Evolutionary conservation across 805 yeast species (phyloP), one percentile per base, ranked within the genome.

Genomic region (Metschnikowia santaceciliae): DNA sequence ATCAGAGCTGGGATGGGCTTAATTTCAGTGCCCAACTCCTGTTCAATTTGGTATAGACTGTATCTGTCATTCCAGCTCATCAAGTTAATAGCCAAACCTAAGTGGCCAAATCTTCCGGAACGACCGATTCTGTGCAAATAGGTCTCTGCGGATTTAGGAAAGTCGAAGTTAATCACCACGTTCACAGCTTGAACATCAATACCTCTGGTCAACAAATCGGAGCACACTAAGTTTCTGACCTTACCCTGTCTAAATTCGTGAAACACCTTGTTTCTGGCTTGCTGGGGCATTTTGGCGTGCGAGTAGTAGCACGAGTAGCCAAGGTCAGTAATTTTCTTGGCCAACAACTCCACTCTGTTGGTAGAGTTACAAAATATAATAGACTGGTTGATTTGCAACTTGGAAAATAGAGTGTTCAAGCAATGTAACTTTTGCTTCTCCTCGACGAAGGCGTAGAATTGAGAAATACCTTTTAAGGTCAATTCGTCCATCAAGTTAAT

Each of bases 141-240:
- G 38, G 98, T 94, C 71, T 94, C 99, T 6, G 98, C 97, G 48
- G 86, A 90, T 70, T 92, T 92, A 54, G 99, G 99, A 86, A 94
- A 94, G 70, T 94, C 99, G 68, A 94, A 94, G 75, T 94, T 94
- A 63, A 94, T 88, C 46, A 94, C 99, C 43, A 94, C 98, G 66
- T 94, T 94, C 57, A 94, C 99, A 6, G 98, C 98, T 72, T 94
- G 98, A 62, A 94, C 92, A 78, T 94, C 99, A 63, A 94, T 94
- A 81, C 99, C 98, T 75, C 98, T 84, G 36, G 98, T 97, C 84
- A 94, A 80, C 55, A 94, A 78, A 74, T 94, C 99, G 0, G 98
- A 88, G 74, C 99, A 94, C 38, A 94, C 99, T 64, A 94, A 79
- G 66, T 94, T 94, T 75, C 99, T 86, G 65, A 94, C 97, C 69